A percentile compares a stretch with the other conserved stretches of the same genome.
phyloP scores from a whole-genome alignment of 2,329 filamentous ascomycete species.

The Talaromyces rugulosus region DNA sequence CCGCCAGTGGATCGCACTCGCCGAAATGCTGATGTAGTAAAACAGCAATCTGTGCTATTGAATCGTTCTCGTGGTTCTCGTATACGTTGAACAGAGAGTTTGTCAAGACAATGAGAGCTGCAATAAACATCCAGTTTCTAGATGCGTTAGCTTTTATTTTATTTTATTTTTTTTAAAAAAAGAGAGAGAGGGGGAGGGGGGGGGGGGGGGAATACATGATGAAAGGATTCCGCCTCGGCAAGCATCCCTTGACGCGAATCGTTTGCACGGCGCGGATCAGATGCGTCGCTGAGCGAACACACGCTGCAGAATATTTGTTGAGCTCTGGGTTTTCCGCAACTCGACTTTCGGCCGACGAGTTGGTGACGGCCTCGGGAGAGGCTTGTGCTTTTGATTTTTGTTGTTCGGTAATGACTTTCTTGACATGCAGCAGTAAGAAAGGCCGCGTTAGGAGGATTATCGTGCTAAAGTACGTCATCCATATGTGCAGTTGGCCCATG shows the following conservation, averaged over 20 bases:
- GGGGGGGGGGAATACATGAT: constrained; percentile 43
- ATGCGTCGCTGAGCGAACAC: constrained; percentile 49
- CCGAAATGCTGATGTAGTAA: constrained; percentile 49
- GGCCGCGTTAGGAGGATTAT: constrained; percentile 61
- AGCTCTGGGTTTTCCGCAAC: constrained; percentile 16
- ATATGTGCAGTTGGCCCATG: constrained; percentile 59
- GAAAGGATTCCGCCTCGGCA: constrained; percentile 54
- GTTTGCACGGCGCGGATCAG: constrained; percentile 47
- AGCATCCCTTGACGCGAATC: constrained; percentile 42
- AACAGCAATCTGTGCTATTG: constrained; percentile 42
- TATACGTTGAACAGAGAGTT: constrained; percentile 55
- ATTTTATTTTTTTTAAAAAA: background rate
- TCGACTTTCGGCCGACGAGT: constrained; percentile 14
- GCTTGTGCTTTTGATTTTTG: constrained; percentile 3
- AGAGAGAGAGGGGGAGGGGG: background rate
- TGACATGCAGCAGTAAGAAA: constrained; percentile 37
- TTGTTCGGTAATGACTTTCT: constrained; percentile 15
- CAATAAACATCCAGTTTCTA: constrained; percentile 56
- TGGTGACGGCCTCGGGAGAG: constrained; percentile 13
- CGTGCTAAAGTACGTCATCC: constrained; percentile 59
- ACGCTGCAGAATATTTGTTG: constrained; percentile 45
- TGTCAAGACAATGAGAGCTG: constrained; percentile 52
- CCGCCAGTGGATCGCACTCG: constrained; percentile 47
- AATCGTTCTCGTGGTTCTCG: constrained; percentile 44
- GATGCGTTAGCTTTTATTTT: background rate